A percentile compares a stretch with the other conserved stretches of the same genome.
Conservation (phyloP, 139 green algal species). For the Protoeuglena noctilucae region DNA sequence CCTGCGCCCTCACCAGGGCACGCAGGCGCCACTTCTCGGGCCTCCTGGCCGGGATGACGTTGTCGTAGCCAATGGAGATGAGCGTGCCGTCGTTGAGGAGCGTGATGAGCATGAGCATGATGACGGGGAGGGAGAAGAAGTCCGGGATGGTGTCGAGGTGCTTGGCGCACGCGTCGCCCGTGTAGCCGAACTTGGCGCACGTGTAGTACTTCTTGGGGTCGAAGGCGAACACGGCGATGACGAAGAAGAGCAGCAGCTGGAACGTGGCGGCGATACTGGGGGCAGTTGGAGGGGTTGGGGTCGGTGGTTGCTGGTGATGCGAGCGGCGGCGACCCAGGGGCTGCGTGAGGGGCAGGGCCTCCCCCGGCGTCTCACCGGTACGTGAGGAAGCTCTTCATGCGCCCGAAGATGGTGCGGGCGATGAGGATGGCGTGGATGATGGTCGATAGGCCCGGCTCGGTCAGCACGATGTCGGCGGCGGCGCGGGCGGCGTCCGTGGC, state of each 20-base stretch:
- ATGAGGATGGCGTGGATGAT: constrained; percentile 61
- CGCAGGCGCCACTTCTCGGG: constrained; percentile 61
- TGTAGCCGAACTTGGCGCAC: too few relatives aligned
- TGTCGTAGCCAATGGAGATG: constrained; percentile 73
- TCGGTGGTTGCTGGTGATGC: too few relatives aligned
- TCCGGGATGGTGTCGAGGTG: constrained; percentile 13
- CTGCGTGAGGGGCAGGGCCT: neutral
- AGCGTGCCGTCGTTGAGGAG: constrained; percentile 78
- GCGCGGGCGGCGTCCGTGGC: constrained; percentile 68
- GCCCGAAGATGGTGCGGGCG: constrained; percentile 56
- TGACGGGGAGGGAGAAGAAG: constrained; percentile 69
- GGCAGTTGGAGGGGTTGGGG: too few relatives aligned
- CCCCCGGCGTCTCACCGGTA: constrained; percentile 31
- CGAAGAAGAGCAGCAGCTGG: constrained; percentile 78
- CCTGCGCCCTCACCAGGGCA: too few relatives aligned
- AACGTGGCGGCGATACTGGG: constrained; percentile 35
- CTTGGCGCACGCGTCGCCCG: too few relatives aligned
- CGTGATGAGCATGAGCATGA: constrained; percentile 78
- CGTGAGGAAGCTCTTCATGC: constrained; percentile 71
- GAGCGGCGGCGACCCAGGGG: too few relatives aligned
- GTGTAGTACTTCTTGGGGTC: constrained; percentile 32
- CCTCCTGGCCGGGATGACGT: constrained; percentile 41
- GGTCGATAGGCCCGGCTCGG: constrained; percentile 47
- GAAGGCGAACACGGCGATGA: constrained; percentile 58
- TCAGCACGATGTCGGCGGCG: constrained; percentile 80